A percentile compares a stretch with the other conserved stretches of the same genome.
Conservation (phyloP, 192 early-diverging fungal genomes). For the Backusella australiensis region DNA sequence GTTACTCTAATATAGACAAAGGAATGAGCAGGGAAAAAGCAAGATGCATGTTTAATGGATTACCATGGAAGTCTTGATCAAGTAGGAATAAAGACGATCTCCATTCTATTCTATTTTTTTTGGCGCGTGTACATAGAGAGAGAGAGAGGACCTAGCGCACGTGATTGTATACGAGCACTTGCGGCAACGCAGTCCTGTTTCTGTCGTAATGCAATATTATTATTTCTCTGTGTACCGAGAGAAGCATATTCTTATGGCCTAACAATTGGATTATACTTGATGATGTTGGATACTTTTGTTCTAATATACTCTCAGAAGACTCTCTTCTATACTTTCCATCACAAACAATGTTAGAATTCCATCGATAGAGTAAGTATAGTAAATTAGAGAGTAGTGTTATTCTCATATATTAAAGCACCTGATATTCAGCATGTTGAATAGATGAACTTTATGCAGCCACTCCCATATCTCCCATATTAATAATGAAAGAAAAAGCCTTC, state of each 20-base stretch:
- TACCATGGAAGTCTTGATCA: not conserved
- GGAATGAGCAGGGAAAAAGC: not conserved
- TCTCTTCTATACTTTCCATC: no score
- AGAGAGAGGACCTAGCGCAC: not conserved
- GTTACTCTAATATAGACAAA: constrained; percentile 15
- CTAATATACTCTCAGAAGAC: no score
- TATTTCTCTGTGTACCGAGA: no score
- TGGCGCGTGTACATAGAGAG: not conserved
- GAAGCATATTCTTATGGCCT: no score
- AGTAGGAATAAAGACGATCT: not conserved
- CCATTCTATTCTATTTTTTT: not conserved
- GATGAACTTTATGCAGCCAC: no score
- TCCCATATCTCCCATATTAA: not conserved
- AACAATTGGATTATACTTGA: no score
- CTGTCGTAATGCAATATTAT: not conserved
- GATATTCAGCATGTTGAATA: no score
- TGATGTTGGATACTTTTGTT: no score
- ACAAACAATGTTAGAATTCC: no score
- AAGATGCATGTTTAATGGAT: not conserved
- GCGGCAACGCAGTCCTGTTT: not conserved
- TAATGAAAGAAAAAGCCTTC: not conserved
- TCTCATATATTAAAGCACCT: no score
- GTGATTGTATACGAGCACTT: not conserved
- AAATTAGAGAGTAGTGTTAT: no score
- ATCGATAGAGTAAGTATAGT: no score